Percentiles rank a stretch among this genome's conserved stretches.
phyloP scores from a whole-genome alignment of 805 yeast species.

The Cyberlindnera sargentensis region DNA sequence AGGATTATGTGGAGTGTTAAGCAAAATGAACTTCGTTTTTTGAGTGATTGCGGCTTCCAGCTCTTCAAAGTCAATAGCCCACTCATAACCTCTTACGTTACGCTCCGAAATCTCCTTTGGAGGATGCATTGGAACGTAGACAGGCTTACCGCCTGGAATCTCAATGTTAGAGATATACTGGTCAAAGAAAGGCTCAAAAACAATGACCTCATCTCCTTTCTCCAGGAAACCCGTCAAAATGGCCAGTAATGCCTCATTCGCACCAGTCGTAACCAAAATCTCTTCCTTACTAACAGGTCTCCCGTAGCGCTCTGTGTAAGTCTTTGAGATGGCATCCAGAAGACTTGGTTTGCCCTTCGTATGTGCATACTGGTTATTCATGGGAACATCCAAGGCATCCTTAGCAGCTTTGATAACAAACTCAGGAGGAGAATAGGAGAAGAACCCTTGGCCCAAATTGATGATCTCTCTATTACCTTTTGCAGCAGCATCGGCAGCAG shows the following conservation, averaged over 20 bases:
- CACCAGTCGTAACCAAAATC: constrained; percentile 87
- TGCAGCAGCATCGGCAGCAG: constrained; percentile 74
- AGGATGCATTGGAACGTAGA: constrained; percentile 78
- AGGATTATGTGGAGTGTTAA: constrained; percentile 96
- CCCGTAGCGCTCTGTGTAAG: constrained; percentile 64
- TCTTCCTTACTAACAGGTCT: constrained; percentile 50
- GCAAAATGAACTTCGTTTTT: constrained; percentile 77
- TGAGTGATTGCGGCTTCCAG: constrained; percentile 63
- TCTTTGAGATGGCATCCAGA: constrained; percentile 57
- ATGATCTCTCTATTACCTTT: constrained; percentile 69
- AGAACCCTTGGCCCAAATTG: constrained; percentile 95
- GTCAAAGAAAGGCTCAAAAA: constrained; percentile 94
- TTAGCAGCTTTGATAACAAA: constrained; percentile 83
- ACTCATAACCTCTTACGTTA: constrained; percentile 73
- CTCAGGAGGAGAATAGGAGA: constrained; percentile 93
- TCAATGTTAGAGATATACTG: constrained; percentile 94
- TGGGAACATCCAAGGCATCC: constrained; percentile 63
- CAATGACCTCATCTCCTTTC: constrained; percentile 91
- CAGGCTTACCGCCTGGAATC: constrained; percentile 87
- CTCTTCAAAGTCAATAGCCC: constrained; percentile 79
- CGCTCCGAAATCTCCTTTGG: constrained; percentile 62
- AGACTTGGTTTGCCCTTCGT: constrained; percentile 81
- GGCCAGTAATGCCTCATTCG: constrained; percentile 90
- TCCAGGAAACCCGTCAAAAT: constrained; percentile 79
- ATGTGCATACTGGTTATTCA: constrained; percentile 87